Percentiles rank a stretch among this genome's conserved stretches.
These are phyloP conservation scores for Puccinellia tenuiflora DNA, from an alignment of 176 grass and related monocot genomes.

Conservation along the genomic window DNA sequence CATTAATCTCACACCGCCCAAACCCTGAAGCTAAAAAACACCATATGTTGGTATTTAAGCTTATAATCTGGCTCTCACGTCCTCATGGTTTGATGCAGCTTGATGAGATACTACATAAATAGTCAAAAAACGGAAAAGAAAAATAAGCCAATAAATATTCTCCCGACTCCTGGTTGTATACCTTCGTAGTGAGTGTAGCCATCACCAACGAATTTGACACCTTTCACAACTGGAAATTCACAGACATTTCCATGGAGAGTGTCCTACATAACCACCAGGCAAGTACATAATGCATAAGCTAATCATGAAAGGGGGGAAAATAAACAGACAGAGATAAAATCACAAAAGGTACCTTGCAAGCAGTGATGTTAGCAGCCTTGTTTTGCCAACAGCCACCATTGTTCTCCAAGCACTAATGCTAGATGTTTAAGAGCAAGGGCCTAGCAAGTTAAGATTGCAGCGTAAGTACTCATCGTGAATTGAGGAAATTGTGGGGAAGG, in stretches of 20 bases:
- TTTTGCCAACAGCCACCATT: constrained; percentile 92
- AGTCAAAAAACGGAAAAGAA: background rate
- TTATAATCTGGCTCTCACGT: background rate
- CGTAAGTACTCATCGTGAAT: background rate
- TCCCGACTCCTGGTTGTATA: too few relatives aligned
- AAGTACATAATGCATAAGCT: background rate
- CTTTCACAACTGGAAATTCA: too few relatives aligned
- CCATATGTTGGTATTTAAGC: background rate
- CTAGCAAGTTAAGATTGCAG: background rate
- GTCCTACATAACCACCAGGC: background rate
- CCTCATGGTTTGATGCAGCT: background rate
- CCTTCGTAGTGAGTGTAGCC: too few relatives aligned
- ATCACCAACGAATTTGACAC: too few relatives aligned
- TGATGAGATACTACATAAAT: background rate
- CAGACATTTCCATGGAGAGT: too few relatives aligned
- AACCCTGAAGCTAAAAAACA: too few relatives aligned
- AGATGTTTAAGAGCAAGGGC: background rate
- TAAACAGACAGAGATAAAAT: constrained; percentile 14
- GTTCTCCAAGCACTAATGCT: constrained; percentile 42
- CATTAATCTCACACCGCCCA: too few relatives aligned
- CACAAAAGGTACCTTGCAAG: too few relatives aligned
- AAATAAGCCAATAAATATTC: too few relatives aligned
- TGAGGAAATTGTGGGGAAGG: background rate
- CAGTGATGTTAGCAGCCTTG: constrained; percentile 73
- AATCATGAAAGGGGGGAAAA: background rate